Evolutionary conservation across 768 basidiomycete genomes (phyloP), one percentile per base, ranked within the genome.

Genomic region (Nidula microcarpa): DNA sequence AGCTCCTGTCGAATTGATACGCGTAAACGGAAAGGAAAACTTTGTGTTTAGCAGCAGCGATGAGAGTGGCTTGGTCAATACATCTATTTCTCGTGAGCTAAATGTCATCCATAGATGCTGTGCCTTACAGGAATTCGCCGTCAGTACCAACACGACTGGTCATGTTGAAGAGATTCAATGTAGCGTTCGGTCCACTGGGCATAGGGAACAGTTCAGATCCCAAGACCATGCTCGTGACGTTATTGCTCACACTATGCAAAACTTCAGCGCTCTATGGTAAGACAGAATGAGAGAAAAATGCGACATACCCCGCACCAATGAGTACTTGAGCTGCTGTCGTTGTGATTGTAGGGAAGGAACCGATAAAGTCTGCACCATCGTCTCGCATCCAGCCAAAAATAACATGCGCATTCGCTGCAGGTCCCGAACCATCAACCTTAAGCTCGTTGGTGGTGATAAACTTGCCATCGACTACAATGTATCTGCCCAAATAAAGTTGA

Each of bases 301-400:
- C 10, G 6, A 54, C 57, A 6, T 52, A 63, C 65, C 65, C 65
- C 17, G 63, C 52, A 1, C 45, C 50, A 23, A 57, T 44, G 1
- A 67, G 52, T 7, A 51, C 53, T 14, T 55, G 51, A 0, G 56
- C 49, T 9, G 59, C 54, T 4, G 59, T 63, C 5, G 57, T 59
- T 6, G 47, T 49, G 1, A 45, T 49, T 0, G 52, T 56, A 2
- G 64, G 64, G 52, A 55, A 61, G 50, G 68, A 71, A 1, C 72
- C 70, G 33, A 75, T 67, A 57, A 81, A 77, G 39, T 76, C 72
- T 0, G 74, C 66, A 0, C 79, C 80, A 57, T 81, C 79, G 53
- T 78, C 78, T 16, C 74, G 64, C 74, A 78, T 79, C 70, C 73
- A 75, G 1, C 79, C 79, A 55, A 76, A 74, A 54, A 82, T 69